phyloP scores from a whole-genome alignment of 164 flowering plant genomes.

The Malania oleifera region DNA sequence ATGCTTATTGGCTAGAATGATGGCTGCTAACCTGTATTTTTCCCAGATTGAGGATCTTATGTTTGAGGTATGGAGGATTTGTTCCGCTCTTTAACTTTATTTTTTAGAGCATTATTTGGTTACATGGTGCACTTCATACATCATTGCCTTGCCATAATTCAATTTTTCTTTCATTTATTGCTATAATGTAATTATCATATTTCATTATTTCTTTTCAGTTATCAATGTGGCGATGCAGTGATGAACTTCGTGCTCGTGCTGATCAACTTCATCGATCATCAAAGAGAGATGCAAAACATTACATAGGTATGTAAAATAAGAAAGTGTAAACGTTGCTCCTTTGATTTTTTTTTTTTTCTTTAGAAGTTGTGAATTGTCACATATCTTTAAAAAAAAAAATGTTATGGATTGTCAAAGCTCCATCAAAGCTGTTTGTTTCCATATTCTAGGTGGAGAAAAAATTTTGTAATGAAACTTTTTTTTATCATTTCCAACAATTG shows the following conservation, averaged over 20 bases:
- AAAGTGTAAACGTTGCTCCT: no score
- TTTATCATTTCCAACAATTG: not conserved
- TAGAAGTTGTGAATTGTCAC: not conserved
- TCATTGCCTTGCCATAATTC: no score
- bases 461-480: no score
- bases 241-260: constrained; percentile 1
- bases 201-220: not conserved
- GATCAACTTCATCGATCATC: not conserved
- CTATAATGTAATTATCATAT: no score
- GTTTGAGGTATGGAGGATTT: constrained; percentile 99
- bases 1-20: constrained; percentile 33
- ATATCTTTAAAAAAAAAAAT: not conserved
- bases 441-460: no score
- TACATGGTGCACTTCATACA: no score
- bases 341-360: not conserved
- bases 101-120: no score
- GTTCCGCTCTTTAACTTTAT: no score
- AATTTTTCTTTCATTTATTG: no score
- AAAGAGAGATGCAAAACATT: constrained; percentile 1
- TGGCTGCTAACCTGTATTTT: constrained; percentile 9
- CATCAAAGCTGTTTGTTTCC: no score
- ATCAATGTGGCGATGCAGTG: constrained; percentile 5
- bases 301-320: not conserved
- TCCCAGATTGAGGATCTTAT: constrained; percentile 82
- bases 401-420: no score